phyloP scores from a whole-genome alignment of 345 rosid genomes.

The Citrus inodora region DNA sequence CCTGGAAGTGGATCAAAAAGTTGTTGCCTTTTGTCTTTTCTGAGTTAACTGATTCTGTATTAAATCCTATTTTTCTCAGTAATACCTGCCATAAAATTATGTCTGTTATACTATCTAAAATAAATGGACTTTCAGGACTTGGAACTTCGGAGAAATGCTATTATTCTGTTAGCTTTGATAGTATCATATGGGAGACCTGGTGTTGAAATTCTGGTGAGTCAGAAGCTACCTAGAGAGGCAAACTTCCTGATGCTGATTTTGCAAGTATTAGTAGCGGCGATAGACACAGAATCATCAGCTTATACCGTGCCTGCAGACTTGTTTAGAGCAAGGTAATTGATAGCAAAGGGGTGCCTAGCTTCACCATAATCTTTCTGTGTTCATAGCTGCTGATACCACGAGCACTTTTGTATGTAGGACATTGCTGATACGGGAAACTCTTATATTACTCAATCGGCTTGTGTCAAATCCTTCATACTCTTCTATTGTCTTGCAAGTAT shows the following conservation, averaged over 20 bases:
- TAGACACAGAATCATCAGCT: conserved; percentile 47
- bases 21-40: not conserved
- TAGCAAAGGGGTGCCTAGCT: not conserved
- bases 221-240: conserved; percentile 44
- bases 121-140: conserved; percentile 54
- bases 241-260: conserved; percentile 68
- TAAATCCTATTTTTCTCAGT: not conserved
- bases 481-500: conserved; percentile 40
- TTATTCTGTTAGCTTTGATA: conserved; percentile 58
- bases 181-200: conserved; percentile 78
- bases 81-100: not conserved
- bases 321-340: conserved; percentile 59
- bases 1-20: not conserved
- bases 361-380: not conserved
- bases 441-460: conserved; percentile 79
- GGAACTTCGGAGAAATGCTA: conserved; percentile 61
- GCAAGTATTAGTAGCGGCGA: conserved; percentile 62
- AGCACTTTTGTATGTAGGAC: conserved; percentile 37
- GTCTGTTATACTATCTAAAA: conserved; percentile 1
- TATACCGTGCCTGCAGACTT: conserved; percentile 34
- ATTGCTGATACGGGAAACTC: conserved; percentile 63
- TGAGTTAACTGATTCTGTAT: not conserved
- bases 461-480: conserved; percentile 62
- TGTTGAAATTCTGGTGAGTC: conserved; percentile 55
- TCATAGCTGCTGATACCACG: not conserved